A percentile compares a stretch with the other conserved stretches of the same genome.
Evolutionary conservation across 805 yeast genomes (phyloP).

Genomic region (Ogataea minuta): DNA sequence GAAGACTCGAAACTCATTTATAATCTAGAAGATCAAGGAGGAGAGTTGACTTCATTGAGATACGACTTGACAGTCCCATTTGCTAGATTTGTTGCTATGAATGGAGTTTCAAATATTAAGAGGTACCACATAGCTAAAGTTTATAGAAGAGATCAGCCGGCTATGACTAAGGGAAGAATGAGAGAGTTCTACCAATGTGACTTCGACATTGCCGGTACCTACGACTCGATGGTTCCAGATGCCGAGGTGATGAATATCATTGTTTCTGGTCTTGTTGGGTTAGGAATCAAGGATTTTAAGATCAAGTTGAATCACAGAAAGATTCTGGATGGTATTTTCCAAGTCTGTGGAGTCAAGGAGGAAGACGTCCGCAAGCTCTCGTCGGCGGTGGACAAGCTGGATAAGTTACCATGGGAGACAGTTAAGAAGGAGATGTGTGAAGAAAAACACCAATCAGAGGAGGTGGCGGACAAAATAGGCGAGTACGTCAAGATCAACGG

Average conservation of each 20-base stretch:
- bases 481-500: slow-evolving; percentile 87
- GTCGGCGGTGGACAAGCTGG: slow-evolving; percentile 95
- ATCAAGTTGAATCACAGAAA: slow-evolving; percentile 94
- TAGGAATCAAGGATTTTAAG: slow-evolving; percentile 88
- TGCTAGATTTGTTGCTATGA: slow-evolving; percentile 96
- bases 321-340: slow-evolving; percentile 92
- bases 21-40: slow-evolving; percentile 97
- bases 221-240: slow-evolving; percentile 95
- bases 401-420: slow-evolving; percentile 92
- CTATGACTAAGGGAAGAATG: slow-evolving; percentile 99
- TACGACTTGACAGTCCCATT: slow-evolving; percentile 98
- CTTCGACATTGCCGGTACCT: slow-evolving; percentile 92
- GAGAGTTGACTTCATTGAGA: slow-evolving; percentile 91
- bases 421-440: slow-evolving; percentile 89
- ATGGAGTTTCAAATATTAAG: slow-evolving; percentile 84
- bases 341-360: slow-evolving; percentile 89
- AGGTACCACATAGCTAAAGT: slow-evolving; percentile 98
- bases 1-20: slow-evolving; percentile 97
- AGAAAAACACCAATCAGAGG: slow-evolving; percentile 88
- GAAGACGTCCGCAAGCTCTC: slow-evolving; percentile 93
- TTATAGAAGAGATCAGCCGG: slow-evolving; percentile 98
- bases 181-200: slow-evolving; percentile 99
- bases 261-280: slow-evolving; percentile 78
- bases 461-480: slow-evolving; percentile 91
- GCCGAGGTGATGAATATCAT: slow-evolving; percentile 80